A percentile compares a stretch with the other conserved stretches of the same genome.
Evolutionary conservation across 768 basidiomycete genomes (phyloP).

Genomic region (Pleurotus pulmonarius): DNA sequence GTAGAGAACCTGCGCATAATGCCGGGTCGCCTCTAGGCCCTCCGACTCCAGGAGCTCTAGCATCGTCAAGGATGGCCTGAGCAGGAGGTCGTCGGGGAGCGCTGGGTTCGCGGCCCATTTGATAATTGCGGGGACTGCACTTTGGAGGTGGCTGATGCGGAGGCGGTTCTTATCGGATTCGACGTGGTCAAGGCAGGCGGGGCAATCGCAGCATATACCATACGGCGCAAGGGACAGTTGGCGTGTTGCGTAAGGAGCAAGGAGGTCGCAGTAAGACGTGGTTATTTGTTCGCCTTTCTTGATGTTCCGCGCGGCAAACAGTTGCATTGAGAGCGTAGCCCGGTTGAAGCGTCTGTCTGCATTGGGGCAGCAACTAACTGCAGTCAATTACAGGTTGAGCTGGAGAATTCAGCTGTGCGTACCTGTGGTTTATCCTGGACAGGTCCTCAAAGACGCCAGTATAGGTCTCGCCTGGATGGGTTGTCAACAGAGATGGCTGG

Average conservation of each 20-base stretch:
- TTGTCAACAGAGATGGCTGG: no score
- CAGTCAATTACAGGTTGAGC: background rate
- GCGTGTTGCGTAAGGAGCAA: constrained; percentile 15
- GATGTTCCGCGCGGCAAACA: constrained; percentile 25
- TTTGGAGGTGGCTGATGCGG: no score
- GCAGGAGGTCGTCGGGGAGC: background rate
- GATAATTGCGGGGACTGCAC: background rate
- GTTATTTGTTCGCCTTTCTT: constrained; percentile 29
- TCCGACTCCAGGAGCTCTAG: background rate
- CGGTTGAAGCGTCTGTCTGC: constrained; percentile 16
- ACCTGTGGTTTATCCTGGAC: constrained; percentile 25
- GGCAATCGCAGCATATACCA: constrained; percentile 28
- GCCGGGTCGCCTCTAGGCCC: background rate
- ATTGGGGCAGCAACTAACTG: constrained; percentile 21
- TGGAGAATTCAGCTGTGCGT: background rate
- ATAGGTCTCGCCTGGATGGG: constrained; percentile 4
- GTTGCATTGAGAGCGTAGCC: constrained; percentile 22
- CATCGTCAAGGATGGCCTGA: background rate
- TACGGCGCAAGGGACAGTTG: constrained; percentile 23
- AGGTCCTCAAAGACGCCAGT: constrained; percentile 13
- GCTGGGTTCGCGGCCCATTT: background rate
- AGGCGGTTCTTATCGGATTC: background rate
- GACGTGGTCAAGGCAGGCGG: background rate
- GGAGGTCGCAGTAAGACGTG: constrained; percentile 18
- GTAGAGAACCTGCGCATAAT: background rate